phyloP scores from a whole-genome alignment of 2,329 filamentous ascomycete genomes.

The Hypoxylon sp. region DNA sequence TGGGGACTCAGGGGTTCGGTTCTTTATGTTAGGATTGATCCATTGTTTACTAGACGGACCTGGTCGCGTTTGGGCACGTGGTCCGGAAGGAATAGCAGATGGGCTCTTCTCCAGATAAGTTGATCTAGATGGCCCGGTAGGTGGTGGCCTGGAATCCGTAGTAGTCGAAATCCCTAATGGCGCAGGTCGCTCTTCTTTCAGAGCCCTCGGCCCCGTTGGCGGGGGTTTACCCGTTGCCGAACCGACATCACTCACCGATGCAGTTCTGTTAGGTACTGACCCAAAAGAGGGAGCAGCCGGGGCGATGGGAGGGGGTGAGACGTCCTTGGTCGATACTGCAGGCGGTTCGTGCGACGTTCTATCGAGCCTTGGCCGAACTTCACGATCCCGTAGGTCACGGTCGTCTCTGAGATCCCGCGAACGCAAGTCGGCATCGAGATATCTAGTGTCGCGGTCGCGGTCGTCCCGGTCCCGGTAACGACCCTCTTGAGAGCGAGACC shows the following conservation, averaged over 20 bases:
- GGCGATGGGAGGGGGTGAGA: constrained; percentile 64
- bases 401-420: constrained; percentile 60
- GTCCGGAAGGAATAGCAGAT: constrained; percentile 61
- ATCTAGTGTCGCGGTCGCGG: constrained; percentile 49
- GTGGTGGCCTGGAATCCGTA: constrained; percentile 49
- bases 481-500: constrained; percentile 72
- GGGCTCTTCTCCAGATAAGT: constrained; percentile 53
- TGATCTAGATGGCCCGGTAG: constrained; percentile 55
- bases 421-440: constrained; percentile 48
- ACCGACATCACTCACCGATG: constrained; percentile 47
- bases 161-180: constrained; percentile 52
- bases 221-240: constrained; percentile 56
- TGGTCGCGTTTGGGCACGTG: constrained; percentile 56
- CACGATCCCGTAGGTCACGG: constrained; percentile 53
- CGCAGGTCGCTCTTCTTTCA: constrained; percentile 58
- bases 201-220: constrained; percentile 61
- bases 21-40: constrained; percentile 64
- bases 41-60: constrained; percentile 66
- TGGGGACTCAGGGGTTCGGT: constrained; percentile 58
- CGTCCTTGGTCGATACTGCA: constrained; percentile 56
- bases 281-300: constrained; percentile 67
- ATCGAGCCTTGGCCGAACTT: constrained; percentile 58
- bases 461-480: constrained; percentile 62
- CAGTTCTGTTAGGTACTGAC: constrained; percentile 58
- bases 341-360: constrained; percentile 60